Conservation (phyloP, 352 stramenopile genomes). For the Phytophthora megakarya region DNA sequence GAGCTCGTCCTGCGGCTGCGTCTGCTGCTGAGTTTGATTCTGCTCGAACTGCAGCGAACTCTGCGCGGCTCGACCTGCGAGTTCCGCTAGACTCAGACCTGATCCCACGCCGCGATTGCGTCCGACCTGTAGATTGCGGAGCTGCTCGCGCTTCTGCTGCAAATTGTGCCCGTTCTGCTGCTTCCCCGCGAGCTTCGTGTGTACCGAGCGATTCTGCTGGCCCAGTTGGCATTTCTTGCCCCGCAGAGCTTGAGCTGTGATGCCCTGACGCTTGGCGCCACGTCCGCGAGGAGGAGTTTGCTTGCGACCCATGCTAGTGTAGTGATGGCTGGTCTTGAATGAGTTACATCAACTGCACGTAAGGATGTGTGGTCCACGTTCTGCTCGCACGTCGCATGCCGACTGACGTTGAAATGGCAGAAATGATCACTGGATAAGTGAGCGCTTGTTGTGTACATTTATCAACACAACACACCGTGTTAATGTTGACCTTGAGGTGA, state of each 20-base stretch:
- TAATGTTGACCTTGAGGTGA: slow-evolving; percentile 9
- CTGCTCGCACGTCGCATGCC: background rate
- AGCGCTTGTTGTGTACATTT: slow-evolving; percentile 12
- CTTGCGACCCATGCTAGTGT: slow-evolving; percentile 25
- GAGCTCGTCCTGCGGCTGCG: slow-evolving; percentile 33
- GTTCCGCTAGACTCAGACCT: slow-evolving; percentile 55
- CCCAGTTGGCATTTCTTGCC: slow-evolving; percentile 27
- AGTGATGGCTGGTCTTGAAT: slow-evolving; percentile 20
- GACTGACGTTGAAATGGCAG: slow-evolving; percentile 11
- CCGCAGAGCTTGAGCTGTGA: slow-evolving; percentile 29
- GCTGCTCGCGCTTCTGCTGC: slow-evolving; percentile 68
- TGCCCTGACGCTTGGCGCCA: slow-evolving; percentile 38
- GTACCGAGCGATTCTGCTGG: slow-evolving; percentile 26
- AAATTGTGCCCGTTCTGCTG: slow-evolving; percentile 53
- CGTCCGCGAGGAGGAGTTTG: slow-evolving; percentile 27
- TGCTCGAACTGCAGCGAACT: slow-evolving; percentile 51
- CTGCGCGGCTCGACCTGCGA: slow-evolving; percentile 50
- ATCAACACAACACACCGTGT: slow-evolving; percentile 8
- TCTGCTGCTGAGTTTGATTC: slow-evolving; percentile 31
- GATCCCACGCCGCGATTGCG: slow-evolving; percentile 44
- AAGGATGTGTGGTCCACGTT: background rate
- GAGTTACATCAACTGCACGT: background rate
- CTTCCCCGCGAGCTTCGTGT: slow-evolving; percentile 52
- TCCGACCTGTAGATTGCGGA: slow-evolving; percentile 53
- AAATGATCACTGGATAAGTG: slow-evolving; percentile 12